Conservation (phyloP, 2,329 filamentous ascomycete genomes). For the Aspergillus sp. region DNA sequence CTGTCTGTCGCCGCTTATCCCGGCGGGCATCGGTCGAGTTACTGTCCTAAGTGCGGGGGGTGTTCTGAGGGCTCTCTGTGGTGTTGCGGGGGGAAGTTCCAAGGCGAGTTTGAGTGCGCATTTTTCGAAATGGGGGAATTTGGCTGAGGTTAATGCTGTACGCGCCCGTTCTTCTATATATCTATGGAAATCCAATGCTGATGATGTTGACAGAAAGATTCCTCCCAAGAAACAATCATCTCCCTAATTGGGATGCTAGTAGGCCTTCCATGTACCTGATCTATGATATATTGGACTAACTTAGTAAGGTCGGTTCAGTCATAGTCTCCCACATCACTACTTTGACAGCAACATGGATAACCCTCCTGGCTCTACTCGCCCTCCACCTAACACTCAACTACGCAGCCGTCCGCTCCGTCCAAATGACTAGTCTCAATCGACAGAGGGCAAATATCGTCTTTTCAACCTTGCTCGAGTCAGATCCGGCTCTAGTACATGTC, state of each 20-base stretch:
- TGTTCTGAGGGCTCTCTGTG: slow-evolving; percentile 67
- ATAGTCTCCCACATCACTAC: slow-evolving; percentile 73
- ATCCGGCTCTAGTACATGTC: slow-evolving; percentile 10
- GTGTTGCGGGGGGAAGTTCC: slow-evolving; percentile 81
- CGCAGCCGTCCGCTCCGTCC: slow-evolving; percentile 75
- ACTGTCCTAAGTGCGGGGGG: slow-evolving; percentile 56
- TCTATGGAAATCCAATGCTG: slow-evolving; percentile 10
- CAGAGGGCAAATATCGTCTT: slow-evolving; percentile 80
- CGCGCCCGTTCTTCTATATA: background rate
- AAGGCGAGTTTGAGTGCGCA: slow-evolving; percentile 90
- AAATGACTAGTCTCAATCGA: slow-evolving; percentile 77
- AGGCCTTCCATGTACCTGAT: slow-evolving; percentile 19
- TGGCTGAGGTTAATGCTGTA: slow-evolving; percentile 85
- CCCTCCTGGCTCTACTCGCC: slow-evolving; percentile 66
- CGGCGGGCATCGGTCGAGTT: slow-evolving; percentile 51
- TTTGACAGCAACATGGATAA: slow-evolving; percentile 65
- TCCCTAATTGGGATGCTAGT: slow-evolving; percentile 80
- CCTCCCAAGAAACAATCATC: slow-evolving; percentile 91
- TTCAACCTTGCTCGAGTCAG: slow-evolving; percentile 47
- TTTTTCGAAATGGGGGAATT: slow-evolving; percentile 80
- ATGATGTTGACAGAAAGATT: slow-evolving; percentile 60
- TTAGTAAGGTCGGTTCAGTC: slow-evolving; percentile 61
- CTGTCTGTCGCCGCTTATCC: slow-evolving; percentile 70
- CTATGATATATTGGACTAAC: slow-evolving; percentile 1
- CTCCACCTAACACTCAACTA: slow-evolving; percentile 84